phyloP scores from a whole-genome alignment of 2,329 filamentous ascomycete species.

The Xenoacremonium recifei region DNA sequence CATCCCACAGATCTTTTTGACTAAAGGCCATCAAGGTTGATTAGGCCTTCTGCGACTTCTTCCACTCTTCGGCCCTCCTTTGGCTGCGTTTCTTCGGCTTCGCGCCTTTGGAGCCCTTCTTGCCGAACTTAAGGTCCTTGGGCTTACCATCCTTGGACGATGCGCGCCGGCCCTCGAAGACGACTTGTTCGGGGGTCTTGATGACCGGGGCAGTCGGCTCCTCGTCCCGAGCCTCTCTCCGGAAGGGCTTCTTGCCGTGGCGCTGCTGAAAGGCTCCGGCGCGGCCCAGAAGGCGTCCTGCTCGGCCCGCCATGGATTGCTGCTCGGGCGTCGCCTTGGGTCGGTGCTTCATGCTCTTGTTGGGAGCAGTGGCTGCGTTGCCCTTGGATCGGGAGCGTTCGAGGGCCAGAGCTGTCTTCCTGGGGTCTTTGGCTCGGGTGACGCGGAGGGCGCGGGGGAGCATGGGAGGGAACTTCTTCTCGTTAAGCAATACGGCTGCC shows the following conservation, averaged over 20 bases:
- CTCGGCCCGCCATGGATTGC: constrained; percentile 70
- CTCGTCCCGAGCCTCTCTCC: constrained; percentile 19
- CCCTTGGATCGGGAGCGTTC: constrained; percentile 29
- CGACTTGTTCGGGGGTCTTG: constrained; percentile 65
- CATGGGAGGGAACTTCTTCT: constrained; percentile 91
- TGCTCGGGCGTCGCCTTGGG: constrained; percentile 70
- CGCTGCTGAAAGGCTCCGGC: constrained; percentile 56
- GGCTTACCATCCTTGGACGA: constrained; percentile 64
- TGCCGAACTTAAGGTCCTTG: constrained; percentile 59
- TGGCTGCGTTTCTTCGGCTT: constrained; percentile 39
- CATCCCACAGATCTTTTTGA: neutral
- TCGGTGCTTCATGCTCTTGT: constrained; percentile 55
- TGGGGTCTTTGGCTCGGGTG: constrained; percentile 75
- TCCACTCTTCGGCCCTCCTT: constrained; percentile 43
- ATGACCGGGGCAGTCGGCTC: constrained; percentile 22
- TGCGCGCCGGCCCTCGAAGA: constrained; percentile 81
- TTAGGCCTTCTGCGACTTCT: too few relatives aligned
- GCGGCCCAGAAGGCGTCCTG: constrained; percentile 70
- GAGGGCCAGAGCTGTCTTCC: constrained; percentile 54
- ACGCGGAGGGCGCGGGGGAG: constrained; percentile 87
- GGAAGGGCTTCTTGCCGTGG: constrained; percentile 23
- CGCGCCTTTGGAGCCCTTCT: constrained; percentile 43
- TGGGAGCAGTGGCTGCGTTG: constrained; percentile 36
- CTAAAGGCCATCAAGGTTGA: neutral
- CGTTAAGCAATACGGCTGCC: constrained; percentile 82